Conservation (phyloP, 2,329 filamentous ascomycete genomes). For the Aspergillus tanneri region DNA sequence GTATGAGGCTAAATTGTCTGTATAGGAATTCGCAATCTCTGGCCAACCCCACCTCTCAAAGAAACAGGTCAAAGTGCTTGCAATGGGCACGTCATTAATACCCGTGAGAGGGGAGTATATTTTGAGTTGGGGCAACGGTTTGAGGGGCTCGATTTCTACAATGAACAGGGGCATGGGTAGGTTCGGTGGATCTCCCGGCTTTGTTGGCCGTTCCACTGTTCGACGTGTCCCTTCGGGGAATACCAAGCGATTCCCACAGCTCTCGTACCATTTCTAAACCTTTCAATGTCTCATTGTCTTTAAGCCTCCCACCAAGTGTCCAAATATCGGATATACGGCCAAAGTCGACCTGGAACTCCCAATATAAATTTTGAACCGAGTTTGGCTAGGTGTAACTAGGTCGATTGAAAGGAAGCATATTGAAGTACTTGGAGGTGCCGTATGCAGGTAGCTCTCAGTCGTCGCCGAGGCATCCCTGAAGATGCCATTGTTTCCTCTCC, state of each 20-base stretch:
- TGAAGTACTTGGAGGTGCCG: not conserved
- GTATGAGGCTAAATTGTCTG: slow-evolving; percentile 11
- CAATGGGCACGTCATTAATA: slow-evolving; percentile 11
- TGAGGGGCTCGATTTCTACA: slow-evolving; percentile 7
- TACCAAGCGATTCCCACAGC: slow-evolving; percentile 15
- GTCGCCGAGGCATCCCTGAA: not conserved
- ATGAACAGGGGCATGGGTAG: slow-evolving; percentile 13
- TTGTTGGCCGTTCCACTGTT: slow-evolving; percentile 7
- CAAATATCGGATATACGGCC: slow-evolving; percentile 16
- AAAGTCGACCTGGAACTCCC: slow-evolving; percentile 14
- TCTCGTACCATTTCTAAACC: slow-evolving; percentile 18
- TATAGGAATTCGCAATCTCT: slow-evolving; percentile 9
- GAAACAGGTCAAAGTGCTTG: slow-evolving; percentile 3
- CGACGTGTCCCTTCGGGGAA: slow-evolving; percentile 13
- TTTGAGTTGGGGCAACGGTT: slow-evolving; percentile 7
- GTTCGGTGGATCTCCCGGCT: slow-evolving; percentile 9
- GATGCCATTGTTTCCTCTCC: slow-evolving; percentile 3
- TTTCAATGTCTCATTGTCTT: slow-evolving; percentile 5
- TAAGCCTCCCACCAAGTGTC: slow-evolving; percentile 20
- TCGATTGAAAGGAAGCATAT: slow-evolving; percentile 18
- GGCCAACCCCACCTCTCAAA: slow-evolving; percentile 5
- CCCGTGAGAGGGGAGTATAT: slow-evolving; percentile 16
- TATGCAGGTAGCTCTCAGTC: slow-evolving; percentile 10
- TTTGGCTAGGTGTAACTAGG: slow-evolving; percentile 13
- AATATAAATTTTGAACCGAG: slow-evolving; percentile 23